Evolutionary conservation across 2,329 filamentous ascomycete genomes (phyloP), one percentile per base, ranked within the genome.

Genomic region (Pseudogymnoascus sp.): DNA sequence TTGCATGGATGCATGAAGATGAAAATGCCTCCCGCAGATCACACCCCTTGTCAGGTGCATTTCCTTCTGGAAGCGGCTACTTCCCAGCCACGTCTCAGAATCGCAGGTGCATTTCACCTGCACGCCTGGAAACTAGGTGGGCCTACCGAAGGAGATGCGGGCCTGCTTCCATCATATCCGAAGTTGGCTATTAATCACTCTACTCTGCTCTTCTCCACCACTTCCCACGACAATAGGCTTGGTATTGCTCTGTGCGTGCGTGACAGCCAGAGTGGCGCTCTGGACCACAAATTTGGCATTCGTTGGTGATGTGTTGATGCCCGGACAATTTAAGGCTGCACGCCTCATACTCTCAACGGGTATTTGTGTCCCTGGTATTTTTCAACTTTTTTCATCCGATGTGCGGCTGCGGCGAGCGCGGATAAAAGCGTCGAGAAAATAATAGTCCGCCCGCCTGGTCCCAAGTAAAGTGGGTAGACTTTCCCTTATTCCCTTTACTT

Each of bases 1-100:
- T 52, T 52, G 45, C 45, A 52, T 52, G 45, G 45, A 30, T 52
- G 45, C 45, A 52, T 52, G 45, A 52, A 52, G 26, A 52, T 52
- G 23, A 18, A 52, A 52, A 52, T 52, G 45, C 45, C n/a, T 30
- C 45, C 26, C 26, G 45, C 26, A 52, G 45, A 52, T 52, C 45
- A 52, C 30, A 7, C 45, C 45, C 45, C 23, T 52, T 30, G 45
- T 26, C 26, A 52, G 45, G 45, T 18, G 45, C 9, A 26, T 30
- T 52, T 52, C 26, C 45, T 52, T 52, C 45, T 52, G 18, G 45
- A 52, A 52, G 45, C 45, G 45, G 45, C 45, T 30, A 52, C 26
- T 52, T 18, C 45, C 26, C 19, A 52, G n/a, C 23, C n/a, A 52
- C 19, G 45, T 52, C 45, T 52, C 45, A 52, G 45, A 13, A 18